These are phyloP conservation scores for Euphrasia confusa DNA, from an alignment of 257 asterid species.

Conservation along the genomic window DNA sequence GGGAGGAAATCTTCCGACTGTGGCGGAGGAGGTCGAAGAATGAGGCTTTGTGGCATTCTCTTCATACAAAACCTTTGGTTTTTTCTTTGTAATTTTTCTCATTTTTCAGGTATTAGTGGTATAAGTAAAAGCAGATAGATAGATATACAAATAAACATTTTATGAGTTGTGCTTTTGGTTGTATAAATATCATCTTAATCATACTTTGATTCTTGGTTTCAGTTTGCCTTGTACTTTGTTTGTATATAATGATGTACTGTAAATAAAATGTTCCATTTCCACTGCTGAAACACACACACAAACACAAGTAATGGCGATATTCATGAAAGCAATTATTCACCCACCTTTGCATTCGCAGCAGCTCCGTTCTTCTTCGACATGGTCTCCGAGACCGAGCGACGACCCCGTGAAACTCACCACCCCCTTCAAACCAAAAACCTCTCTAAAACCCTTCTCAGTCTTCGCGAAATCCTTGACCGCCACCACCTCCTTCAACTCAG, in stretches of 20 bases:
- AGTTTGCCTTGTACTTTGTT: too few relatives aligned
- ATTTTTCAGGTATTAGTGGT: slow-evolving; percentile 33
- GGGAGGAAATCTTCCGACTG: slow-evolving; percentile 50
- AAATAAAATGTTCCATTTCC: too few relatives aligned
- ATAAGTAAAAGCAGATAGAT: slow-evolving; percentile 28
- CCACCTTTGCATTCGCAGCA: slow-evolving; percentile 29
- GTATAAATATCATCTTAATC: too few relatives aligned
- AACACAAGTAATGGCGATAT: background rate
- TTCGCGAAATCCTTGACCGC: slow-evolving; percentile 37
- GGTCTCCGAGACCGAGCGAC: slow-evolving; percentile 22
- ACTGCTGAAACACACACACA: background rate
- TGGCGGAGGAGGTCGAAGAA: slow-evolving; percentile 54
- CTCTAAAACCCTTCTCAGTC: slow-evolving; percentile 47
- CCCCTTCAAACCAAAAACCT: slow-evolving; percentile 37
- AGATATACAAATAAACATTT: too few relatives aligned
- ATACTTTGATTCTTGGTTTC: too few relatives aligned
- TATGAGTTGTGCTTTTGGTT: too few relatives aligned
- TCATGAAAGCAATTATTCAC: slow-evolving; percentile 26
- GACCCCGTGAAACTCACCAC: slow-evolving; percentile 28
- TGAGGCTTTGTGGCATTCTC: slow-evolving; percentile 16
- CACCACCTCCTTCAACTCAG: slow-evolving; percentile 33
- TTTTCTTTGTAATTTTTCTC: slow-evolving; percentile 28
- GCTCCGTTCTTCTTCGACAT: slow-evolving; percentile 24
- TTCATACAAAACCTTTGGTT: too few relatives aligned
- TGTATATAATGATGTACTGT: too few relatives aligned